phyloP scores from a whole-genome alignment of 148 eudicot genomes.

The Camellia granthamiana region DNA sequence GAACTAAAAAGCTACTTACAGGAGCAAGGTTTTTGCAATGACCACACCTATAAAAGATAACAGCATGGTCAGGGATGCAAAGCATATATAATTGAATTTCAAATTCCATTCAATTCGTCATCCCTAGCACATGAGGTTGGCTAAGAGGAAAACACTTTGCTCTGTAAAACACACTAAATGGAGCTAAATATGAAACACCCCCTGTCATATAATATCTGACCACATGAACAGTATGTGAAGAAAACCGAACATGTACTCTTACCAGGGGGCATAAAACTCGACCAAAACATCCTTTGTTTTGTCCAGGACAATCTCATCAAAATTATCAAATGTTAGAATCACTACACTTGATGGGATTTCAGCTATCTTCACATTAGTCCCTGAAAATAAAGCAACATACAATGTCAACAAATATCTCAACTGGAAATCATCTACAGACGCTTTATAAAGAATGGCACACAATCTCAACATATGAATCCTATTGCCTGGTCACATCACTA shows the following conservation, averaged over 20 bases:
- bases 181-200: not conserved
- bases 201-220: not conserved
- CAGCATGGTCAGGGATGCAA: conserved; percentile 10
- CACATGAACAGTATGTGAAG: not conserved
- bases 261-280: conserved; percentile 99
- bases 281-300: conserved; percentile 79
- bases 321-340: conserved; percentile 73
- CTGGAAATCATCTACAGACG: not conserved
- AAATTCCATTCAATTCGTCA: not conserved
- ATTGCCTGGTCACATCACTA: not conserved
- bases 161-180: conserved; percentile 2
- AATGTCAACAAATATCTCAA: not conserved
- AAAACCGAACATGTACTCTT: conserved; percentile 20
- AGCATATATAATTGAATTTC: not conserved
- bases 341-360: conserved; percentile 73
- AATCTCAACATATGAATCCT: not conserved
- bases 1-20: conserved; percentile 48
- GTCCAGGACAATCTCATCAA: conserved; percentile 81
- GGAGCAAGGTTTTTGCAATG: conserved; percentile 98
- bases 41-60: conserved; percentile 73
- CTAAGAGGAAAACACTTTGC: not conserved
- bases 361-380: conserved; percentile 90
- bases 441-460: not conserved
- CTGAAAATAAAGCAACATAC: conserved; percentile 36
- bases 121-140: not conserved